Conservation (phyloP, 345 rosid species). For the Citrus hindsii region DNA sequence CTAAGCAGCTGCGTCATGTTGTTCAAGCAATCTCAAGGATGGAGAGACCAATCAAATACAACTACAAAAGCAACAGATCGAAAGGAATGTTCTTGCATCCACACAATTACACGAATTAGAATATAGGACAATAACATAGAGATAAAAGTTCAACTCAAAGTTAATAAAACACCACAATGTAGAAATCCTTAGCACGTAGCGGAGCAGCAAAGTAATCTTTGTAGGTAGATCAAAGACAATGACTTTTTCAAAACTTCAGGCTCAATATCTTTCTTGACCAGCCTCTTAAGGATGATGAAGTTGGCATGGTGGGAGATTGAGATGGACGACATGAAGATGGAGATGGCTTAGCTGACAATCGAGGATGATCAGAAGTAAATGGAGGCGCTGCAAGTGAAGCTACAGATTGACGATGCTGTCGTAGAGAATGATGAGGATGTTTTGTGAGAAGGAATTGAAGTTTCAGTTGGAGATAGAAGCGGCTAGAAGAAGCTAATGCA, state of each 20-base stretch:
- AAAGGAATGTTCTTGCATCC: no score
- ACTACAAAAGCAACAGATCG: no score
- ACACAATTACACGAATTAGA: no score
- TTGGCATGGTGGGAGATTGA: no score
- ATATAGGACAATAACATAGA: no score
- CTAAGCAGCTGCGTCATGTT: no score
- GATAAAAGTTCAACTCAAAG: background rate
- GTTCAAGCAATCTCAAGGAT: no score
- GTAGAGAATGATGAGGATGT: background rate
- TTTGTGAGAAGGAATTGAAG: background rate
- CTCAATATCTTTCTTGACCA: slow-evolving; percentile 18
- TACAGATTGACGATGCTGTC: background rate
- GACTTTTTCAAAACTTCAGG: slow-evolving; percentile 16
- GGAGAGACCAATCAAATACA: no score
- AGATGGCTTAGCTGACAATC: no score
- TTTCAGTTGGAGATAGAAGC: background rate
- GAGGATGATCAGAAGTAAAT: no score
- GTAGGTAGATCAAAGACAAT: slow-evolving; percentile 20
- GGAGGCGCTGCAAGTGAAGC: no score
- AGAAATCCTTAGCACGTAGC: slow-evolving; percentile 26
- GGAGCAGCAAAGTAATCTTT: slow-evolving; percentile 20
- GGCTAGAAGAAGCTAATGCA: background rate
- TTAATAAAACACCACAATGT: slow-evolving; percentile 16
- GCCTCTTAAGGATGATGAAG: background rate
- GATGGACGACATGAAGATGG: no score